Evolutionary conservation across 2,329 filamentous ascomycete genomes (phyloP).

Genomic region (Phoma herbarum): DNA sequence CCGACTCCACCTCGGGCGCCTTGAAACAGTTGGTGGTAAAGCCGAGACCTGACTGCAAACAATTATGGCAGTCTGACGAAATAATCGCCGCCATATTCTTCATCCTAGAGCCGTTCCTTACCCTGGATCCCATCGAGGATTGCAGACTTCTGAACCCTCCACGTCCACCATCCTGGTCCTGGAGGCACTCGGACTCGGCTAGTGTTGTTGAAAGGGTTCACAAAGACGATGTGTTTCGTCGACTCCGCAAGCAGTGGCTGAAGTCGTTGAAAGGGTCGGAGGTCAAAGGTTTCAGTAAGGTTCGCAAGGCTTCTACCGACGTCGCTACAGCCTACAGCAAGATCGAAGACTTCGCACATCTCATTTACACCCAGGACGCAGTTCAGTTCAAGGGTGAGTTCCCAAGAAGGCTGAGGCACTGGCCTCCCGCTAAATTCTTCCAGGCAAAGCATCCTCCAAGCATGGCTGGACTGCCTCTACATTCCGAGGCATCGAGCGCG

Average conservation of each 20-base stretch:
- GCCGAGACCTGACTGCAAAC: not conserved
- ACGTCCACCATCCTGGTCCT: not conserved
- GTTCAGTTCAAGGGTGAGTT: not conserved
- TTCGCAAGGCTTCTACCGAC: too few species aligned
- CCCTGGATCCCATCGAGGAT: slow-evolving; percentile 2
- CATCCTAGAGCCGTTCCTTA: slow-evolving; percentile 20
- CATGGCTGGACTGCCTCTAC: slow-evolving; percentile 5
- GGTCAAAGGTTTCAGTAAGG: too few species aligned
- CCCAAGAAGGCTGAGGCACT: too few species aligned
- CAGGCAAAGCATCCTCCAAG: not conserved
- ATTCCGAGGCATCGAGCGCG: slow-evolving; percentile 17
- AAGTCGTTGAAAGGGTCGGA: too few species aligned
- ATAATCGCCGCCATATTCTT: slow-evolving; percentile 14
- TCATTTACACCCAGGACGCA: slow-evolving; percentile 7
- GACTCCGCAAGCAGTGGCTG: slow-evolving; percentile 5
- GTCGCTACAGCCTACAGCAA: not conserved
- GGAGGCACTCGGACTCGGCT: not conserved
- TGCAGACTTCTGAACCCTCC: not conserved
- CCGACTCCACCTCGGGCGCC: not conserved
- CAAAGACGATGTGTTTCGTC: not conserved
- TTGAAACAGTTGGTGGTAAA: not conserved
- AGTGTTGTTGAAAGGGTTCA: not conserved
- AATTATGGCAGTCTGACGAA: slow-evolving; percentile 19
- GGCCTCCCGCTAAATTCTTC: not conserved
- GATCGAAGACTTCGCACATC: slow-evolving; percentile 9